phyloP scores from a whole-genome alignment of 768 basidiomycete species.

The Russula sp. region DNA sequence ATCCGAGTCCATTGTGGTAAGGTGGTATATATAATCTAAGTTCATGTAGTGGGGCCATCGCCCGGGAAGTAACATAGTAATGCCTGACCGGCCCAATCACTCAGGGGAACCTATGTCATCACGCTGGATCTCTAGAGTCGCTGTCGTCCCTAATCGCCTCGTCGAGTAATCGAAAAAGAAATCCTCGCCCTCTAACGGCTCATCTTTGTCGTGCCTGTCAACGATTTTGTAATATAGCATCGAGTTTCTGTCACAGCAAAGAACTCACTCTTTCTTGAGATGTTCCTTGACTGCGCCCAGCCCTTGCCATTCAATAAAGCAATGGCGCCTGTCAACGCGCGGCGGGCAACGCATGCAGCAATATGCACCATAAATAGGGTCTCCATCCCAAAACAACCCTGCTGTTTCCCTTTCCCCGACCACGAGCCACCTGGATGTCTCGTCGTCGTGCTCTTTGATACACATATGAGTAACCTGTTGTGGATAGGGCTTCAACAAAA shows the following conservation, averaged over 20 bases:
- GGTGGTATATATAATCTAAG: background rate
- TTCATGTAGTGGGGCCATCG: too few relatives aligned
- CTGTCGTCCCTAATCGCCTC: background rate
- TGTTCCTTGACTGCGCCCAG: background rate
- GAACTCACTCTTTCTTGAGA: background rate
- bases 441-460: background rate
- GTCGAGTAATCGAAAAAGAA: background rate
- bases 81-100: too few relatives aligned
- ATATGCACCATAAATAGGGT: background rate
- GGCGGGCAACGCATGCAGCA: constrained; percentile 1
- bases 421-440: background rate
- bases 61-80: too few relatives aligned
- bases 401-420: background rate
- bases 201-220: background rate
- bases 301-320: background rate
- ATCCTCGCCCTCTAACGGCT: constrained; percentile 3
- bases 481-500: background rate
- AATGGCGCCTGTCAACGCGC: background rate
- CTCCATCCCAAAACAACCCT: background rate
- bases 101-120: too few relatives aligned
- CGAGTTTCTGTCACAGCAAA: background rate
- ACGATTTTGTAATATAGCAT: background rate
- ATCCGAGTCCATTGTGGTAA: background rate
- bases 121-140: too few relatives aligned
- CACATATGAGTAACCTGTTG: background rate